phyloP scores from a whole-genome alignment of 2,329 filamentous ascomycete species.

The Pseudomassariella vexata region DNA sequence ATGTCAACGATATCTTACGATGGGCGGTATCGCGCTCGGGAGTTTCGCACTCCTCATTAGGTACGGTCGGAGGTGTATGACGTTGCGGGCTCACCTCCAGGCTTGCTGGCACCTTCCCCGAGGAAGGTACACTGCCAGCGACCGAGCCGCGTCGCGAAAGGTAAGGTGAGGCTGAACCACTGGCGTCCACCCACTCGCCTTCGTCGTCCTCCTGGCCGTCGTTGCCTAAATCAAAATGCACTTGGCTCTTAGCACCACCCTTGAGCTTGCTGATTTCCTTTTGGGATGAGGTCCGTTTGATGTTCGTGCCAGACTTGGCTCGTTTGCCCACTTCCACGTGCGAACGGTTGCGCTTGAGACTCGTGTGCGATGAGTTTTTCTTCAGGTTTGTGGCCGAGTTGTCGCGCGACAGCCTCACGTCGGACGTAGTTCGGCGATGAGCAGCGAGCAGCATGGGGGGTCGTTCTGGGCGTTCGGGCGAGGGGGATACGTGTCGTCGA shows the following conservation, averaged over 20 bases:
- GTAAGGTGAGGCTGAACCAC: slow-evolving; percentile 56
- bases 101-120: slow-evolving; percentile 26
- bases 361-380: slow-evolving; percentile 50
- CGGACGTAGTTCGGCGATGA: slow-evolving; percentile 45
- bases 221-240: slow-evolving; percentile 59
- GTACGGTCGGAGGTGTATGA: slow-evolving; percentile 20
- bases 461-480: slow-evolving; percentile 31
- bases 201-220: slow-evolving; percentile 48
- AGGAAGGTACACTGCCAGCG: slow-evolving; percentile 43
- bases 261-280: slow-evolving; percentile 40
- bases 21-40: slow-evolving; percentile 36
- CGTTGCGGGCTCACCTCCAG: slow-evolving; percentile 25
- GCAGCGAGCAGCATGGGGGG: slow-evolving; percentile 23
- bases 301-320: slow-evolving; percentile 42
- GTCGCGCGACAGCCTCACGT: slow-evolving; percentile 42
- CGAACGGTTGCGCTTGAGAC: slow-evolving; percentile 55
- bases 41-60: slow-evolving; percentile 12
- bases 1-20: slow-evolving; percentile 63
- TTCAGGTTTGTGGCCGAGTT: slow-evolving; percentile 35
- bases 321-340: slow-evolving; percentile 50
- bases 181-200: slow-evolving; percentile 62
- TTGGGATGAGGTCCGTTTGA: slow-evolving; percentile 48
- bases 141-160: slow-evolving; percentile 44
- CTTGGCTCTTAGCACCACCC: slow-evolving; percentile 41
- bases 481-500: slow-evolving; percentile 25